Percentiles rank a stretch among this genome's conserved stretches.
phyloP scores from a whole-genome alignment of 2,329 filamentous ascomycete genomes.

The Paracoccidioides lutzii region DNA sequence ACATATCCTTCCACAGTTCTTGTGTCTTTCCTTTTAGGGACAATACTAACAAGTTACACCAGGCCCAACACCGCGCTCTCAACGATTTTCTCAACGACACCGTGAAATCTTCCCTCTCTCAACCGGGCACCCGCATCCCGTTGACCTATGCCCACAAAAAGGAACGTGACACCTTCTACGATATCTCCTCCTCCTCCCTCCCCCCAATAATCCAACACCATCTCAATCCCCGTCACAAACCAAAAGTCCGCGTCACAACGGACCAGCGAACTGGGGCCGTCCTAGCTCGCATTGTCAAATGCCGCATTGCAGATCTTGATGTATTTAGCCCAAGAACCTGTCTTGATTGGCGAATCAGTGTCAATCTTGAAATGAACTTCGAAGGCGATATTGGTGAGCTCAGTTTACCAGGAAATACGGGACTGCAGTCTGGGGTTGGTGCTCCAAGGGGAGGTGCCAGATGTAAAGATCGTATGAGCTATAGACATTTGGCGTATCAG shows the following conservation, averaged over 20 bases:
- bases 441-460: conserved; percentile 42
- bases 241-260: conserved; percentile 61
- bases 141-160: conserved; percentile 69
- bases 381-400: conserved; percentile 52
- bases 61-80: conserved; percentile 68
- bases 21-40: not conserved
- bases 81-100: conserved; percentile 75
- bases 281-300: conserved; percentile 79
- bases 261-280: conserved; percentile 60
- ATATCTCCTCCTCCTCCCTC: conserved; percentile 52
- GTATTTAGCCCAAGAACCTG: conserved; percentile 63
- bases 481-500: conserved; percentile 75
- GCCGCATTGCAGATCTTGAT: conserved; percentile 75
- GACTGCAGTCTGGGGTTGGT: not conserved
- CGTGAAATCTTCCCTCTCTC: conserved; percentile 39
- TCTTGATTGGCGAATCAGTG: conserved; percentile 84
- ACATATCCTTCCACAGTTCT: not conserved
- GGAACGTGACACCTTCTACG: conserved; percentile 74
- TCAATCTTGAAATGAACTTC: conserved; percentile 88
- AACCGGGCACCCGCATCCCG: conserved; percentile 23
- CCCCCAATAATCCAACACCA: conserved; percentile 51
- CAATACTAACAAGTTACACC: not conserved
- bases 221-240: conserved; percentile 44
- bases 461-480: conserved; percentile 82
- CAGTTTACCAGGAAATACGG: conserved; percentile 27